phyloP scores from a whole-genome alignment of 352 stramenopile genomes.

The Elongisporangium prolatum region DNA sequence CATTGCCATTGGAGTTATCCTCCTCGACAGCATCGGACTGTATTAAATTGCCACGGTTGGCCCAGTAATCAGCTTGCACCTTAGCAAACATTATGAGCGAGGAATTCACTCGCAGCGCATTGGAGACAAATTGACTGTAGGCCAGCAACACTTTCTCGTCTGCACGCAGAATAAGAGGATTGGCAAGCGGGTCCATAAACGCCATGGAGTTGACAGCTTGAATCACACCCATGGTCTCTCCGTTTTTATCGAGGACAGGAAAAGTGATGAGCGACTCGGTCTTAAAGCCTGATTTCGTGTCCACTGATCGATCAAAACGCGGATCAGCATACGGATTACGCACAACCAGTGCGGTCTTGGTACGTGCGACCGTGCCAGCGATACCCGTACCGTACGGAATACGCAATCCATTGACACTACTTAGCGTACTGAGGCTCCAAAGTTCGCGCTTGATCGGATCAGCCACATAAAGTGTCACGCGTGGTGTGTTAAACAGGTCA shows the following conservation, averaged over 20 bases:
- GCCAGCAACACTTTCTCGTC: slow-evolving; percentile 59
- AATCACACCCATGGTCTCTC: slow-evolving; percentile 61
- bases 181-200: slow-evolving; percentile 34
- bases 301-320: slow-evolving; percentile 77
- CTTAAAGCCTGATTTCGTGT: slow-evolving; percentile 81
- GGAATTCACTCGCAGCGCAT: slow-evolving; percentile 63
- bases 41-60: slow-evolving; percentile 41
- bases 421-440: slow-evolving; percentile 64
- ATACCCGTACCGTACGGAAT: slow-evolving; percentile 79
- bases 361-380: slow-evolving; percentile 55
- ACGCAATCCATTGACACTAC: slow-evolving; percentile 65
- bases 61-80: slow-evolving; percentile 73
- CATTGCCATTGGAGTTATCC: slow-evolving; percentile 23
- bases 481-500: slow-evolving; percentile 61
- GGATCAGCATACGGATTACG: slow-evolving; percentile 70
- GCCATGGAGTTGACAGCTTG: slow-evolving; percentile 55
- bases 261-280: slow-evolving; percentile 75
- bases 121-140: slow-evolving; percentile 55
- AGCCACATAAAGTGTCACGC: slow-evolving; percentile 68
- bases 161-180: slow-evolving; percentile 47
- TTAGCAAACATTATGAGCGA: slow-evolving; percentile 82
- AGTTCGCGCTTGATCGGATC: slow-evolving; percentile 74
- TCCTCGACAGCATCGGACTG: slow-evolving; percentile 13
- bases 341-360: slow-evolving; percentile 54
- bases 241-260: slow-evolving; percentile 60